Conservation (phyloP, 257 asterid species). For the Solanum sejunctum region DNA sequence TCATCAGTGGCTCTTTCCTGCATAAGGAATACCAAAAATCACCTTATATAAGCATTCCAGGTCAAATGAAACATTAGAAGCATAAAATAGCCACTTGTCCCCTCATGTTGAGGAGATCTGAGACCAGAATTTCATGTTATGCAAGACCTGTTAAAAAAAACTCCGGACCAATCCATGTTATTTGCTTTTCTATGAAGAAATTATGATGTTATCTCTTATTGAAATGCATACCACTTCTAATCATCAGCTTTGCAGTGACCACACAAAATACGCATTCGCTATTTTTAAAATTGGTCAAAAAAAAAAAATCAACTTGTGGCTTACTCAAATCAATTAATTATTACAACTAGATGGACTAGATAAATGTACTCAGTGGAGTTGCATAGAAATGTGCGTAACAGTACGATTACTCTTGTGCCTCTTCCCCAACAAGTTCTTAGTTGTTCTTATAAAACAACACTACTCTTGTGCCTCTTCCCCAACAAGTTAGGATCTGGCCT, state of each 20-base stretch:
- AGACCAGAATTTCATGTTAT: background rate
- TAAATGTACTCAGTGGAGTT: background rate
- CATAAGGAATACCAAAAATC: background rate
- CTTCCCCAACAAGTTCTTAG: background rate
- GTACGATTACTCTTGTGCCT: background rate
- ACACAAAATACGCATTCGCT: background rate
- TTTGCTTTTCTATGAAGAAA: background rate
- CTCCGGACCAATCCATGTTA: background rate
- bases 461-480: background rate
- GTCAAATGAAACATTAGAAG: background rate
- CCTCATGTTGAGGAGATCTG: background rate
- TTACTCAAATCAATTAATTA: background rate
- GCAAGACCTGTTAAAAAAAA: background rate
- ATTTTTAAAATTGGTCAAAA: background rate
- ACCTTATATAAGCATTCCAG: background rate
- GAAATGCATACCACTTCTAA: background rate
- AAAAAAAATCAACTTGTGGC: background rate
- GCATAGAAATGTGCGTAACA: background rate
- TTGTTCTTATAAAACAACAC: background rate
- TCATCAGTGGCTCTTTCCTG: constrained; percentile 58
- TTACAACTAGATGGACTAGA: background rate
- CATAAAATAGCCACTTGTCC: background rate
- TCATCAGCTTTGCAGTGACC: background rate
- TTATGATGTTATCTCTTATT: background rate
- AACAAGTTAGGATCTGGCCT: background rate